A percentile compares a stretch with the other conserved stretches of the same genome.
Conservation (phyloP, 2,329 filamentous ascomycete genomes). For the Monilinia aucupariae region DNA sequence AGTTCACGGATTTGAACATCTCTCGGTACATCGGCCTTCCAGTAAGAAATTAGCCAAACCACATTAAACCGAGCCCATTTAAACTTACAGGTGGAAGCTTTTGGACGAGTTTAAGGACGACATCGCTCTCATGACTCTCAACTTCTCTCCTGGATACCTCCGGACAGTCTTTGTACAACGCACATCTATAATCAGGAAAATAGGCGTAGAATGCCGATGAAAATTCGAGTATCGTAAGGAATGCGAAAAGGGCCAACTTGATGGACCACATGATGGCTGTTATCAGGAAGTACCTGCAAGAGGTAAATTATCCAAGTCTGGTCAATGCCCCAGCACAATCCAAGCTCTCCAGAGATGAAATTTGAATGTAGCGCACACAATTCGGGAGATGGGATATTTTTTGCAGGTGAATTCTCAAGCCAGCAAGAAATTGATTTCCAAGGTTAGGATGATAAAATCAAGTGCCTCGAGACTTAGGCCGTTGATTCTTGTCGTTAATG, state of each 20-base stretch:
- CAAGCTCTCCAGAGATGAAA: neutral
- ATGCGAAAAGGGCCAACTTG: neutral
- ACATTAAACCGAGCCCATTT: neutral
- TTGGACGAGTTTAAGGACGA: conserved; percentile 22
- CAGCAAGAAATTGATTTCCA: neutral
- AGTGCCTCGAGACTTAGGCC: neutral
- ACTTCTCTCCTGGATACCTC: neutral
- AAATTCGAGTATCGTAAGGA: conserved; percentile 12
- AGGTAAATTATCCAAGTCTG: neutral
- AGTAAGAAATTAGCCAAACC: conserved; percentile 7
- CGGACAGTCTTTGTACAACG: neutral
- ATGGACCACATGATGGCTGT: conserved; percentile 4
- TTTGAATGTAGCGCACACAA: neutral
- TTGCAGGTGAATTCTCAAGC: neutral
- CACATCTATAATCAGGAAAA: conserved; percentile 28
- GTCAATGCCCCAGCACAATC: neutral
- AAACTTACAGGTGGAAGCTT: conserved; percentile 23
- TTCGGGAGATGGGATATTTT: neutral
- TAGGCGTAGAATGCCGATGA: conserved; percentile 29
- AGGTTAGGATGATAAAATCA: neutral
- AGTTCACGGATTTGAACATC: conserved; percentile 23
- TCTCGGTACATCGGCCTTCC: conserved; percentile 19
- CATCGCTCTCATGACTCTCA: neutral
- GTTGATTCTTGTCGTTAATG: neutral
- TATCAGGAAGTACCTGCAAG: neutral